phyloP scores from a whole-genome alignment of 75 land plant genomes.

The Selaginella moellendorffii region DNA sequence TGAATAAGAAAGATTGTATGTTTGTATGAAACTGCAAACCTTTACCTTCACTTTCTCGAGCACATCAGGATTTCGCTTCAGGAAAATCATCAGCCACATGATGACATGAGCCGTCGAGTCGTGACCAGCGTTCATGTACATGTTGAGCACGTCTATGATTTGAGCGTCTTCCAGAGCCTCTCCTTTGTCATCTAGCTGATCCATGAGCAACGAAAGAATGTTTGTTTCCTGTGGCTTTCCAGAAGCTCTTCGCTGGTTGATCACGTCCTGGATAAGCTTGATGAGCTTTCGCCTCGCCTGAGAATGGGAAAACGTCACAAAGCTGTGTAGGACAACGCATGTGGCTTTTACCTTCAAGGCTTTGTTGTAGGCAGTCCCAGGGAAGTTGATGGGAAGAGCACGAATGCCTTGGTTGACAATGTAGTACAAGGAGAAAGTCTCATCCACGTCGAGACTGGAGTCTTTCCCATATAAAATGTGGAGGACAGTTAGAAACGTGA shows the following conservation, averaged over 20 bases:
- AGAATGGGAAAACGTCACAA: not conserved
- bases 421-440: conserved; percentile 36
- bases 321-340: not conserved
- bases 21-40: not conserved
- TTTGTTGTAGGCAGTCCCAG: conserved; percentile 57
- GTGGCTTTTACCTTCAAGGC: conserved; percentile 48
- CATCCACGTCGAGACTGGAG: conserved; percentile 22
- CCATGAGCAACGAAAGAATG: conserved; percentile 45
- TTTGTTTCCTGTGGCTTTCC: not conserved
- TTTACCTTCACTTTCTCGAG: conserved; percentile 43
- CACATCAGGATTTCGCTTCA: conserved; percentile 35
- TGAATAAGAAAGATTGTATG: conserved; percentile 1
- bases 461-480: conserved; percentile 43
- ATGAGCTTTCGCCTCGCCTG: conserved; percentile 48
- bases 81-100: conserved; percentile 50
- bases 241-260: conserved; percentile 26
- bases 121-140: conserved; percentile 64
- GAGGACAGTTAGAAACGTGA: conserved; percentile 48
- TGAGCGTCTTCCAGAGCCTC: conserved; percentile 38
- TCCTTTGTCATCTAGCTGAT: conserved; percentile 45
- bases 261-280: conserved; percentile 30
- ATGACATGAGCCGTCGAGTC: conserved; percentile 55
- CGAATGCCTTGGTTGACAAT: conserved; percentile 47
- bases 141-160: conserved; percentile 43
- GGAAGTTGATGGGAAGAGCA: conserved; percentile 62